Evolutionary conservation across 805 yeast species (phyloP).

Genomic region (Grigorovia jiainica): DNA sequence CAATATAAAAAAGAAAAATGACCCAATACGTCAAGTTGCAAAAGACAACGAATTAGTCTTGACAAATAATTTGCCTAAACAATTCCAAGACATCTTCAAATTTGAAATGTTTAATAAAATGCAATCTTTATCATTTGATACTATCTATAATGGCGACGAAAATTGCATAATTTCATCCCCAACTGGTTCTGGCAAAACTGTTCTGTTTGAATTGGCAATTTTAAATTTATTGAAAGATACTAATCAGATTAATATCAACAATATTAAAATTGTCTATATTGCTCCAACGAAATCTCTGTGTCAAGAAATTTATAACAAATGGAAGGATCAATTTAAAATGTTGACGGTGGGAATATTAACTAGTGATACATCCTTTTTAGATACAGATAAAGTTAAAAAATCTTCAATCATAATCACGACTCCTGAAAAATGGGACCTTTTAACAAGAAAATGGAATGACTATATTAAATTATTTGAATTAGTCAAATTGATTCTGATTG

Average conservation of each 20-base stretch:
- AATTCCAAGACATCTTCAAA: conserved; percentile 20
- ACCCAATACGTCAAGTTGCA: no score
- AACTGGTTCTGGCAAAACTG: conserved; percentile 54
- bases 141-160: conserved; percentile 27
- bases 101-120: conserved; percentile 34
- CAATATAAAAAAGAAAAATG: background rate
- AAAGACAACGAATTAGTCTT: no score
- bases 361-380: conserved; percentile 41
- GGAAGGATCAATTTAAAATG: conserved; percentile 36
- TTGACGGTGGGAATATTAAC: conserved; percentile 43
- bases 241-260: conserved; percentile 6
- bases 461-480: conserved; percentile 31
- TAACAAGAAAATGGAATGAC: conserved; percentile 44
- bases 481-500: conserved; percentile 37
- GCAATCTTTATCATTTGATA: conserved; percentile 39
- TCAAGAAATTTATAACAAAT: conserved; percentile 38
- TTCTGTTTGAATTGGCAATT: conserved; percentile 44
- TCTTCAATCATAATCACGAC: conserved; percentile 48
- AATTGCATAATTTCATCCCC: conserved; percentile 47
- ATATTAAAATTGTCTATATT: conserved; percentile 34
- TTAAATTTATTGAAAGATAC: conserved; percentile 25
- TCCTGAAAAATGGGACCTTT: conserved; percentile 54
- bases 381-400: conserved; percentile 37
- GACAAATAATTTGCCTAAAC: conserved; percentile 29
- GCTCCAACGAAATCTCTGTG: conserved; percentile 57